Percentiles rank a stretch among this genome's conserved stretches.
These are phyloP conservation scores for Dictyostelium firmibasis DNA, from an alignment of 78 protist genomes.

Conservation along the genomic window DNA sequence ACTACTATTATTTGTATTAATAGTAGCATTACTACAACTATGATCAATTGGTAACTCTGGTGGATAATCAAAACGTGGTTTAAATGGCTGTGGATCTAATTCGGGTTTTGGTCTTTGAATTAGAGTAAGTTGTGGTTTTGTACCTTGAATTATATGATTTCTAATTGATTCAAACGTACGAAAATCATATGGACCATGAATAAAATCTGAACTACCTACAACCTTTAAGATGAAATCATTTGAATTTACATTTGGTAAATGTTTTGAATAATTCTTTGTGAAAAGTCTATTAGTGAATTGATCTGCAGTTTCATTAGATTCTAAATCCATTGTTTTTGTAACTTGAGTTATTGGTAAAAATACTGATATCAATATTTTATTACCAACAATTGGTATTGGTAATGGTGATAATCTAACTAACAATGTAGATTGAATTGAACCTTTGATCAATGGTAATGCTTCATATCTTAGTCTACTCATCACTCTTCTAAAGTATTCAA, in stretches of 20 bases:
- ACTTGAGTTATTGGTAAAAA: constrained; percentile 48
- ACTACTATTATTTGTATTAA: no score
- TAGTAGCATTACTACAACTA: not conserved
- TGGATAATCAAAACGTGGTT: constrained; percentile 43
- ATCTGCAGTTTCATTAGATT: constrained; percentile 60
- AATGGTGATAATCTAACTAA: constrained; percentile 29
- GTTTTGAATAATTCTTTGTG: constrained; percentile 54
- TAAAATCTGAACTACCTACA: constrained; percentile 55
- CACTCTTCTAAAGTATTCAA: constrained; percentile 48
- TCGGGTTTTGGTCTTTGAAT: constrained; percentile 64
- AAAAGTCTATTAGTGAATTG: constrained; percentile 17
- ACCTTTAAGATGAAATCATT: constrained; percentile 46
- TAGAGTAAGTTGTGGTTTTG: constrained; percentile 18
- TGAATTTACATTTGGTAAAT: constrained; percentile 57
- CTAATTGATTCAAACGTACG: constrained; percentile 48
- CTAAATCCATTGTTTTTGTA: constrained; percentile 32
- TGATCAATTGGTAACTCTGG: constrained; percentile 1
- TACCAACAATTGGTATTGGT: constrained; percentile 27
- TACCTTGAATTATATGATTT: constrained; percentile 41
- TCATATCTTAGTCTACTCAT: constrained; percentile 56
- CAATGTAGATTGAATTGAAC: constrained; percentile 31
- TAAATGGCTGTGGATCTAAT: constrained; percentile 62
- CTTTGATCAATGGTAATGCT: constrained; percentile 42
- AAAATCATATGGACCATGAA: constrained; percentile 63
- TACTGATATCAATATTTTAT: constrained; percentile 27